Percentiles rank a stretch among this genome's conserved stretches.
These are phyloP conservation scores for Acer saccharum DNA, from an alignment of 345 rosid species.

Conservation along the genomic window DNA sequence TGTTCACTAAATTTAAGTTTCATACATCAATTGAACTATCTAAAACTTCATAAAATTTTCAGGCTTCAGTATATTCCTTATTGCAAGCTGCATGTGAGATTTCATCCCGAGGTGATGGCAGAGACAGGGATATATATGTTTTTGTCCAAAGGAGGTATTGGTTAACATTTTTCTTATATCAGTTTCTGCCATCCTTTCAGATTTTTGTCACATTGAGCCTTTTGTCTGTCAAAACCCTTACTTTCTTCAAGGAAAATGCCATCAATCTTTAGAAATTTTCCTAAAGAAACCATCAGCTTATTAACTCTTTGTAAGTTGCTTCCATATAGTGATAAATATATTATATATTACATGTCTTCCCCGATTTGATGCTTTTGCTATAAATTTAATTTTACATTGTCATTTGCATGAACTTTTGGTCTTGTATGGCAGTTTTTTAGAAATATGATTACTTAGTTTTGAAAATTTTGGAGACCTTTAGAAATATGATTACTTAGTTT, in stretches of 20 bases:
- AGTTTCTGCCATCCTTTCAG: slow-evolving; percentile 2
- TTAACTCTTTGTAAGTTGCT: not conserved
- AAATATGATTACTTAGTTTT: not conserved
- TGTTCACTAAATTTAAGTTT: not conserved
- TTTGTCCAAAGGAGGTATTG: slow-evolving; percentile 84
- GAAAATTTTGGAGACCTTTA: not conserved
- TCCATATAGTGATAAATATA: not conserved
- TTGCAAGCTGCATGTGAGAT: slow-evolving; percentile 91
- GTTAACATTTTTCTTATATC: not conserved
- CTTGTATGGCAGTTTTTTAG: not conserved
- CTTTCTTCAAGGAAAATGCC: not conserved
- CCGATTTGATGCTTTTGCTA: not conserved
- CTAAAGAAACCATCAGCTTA: not conserved
- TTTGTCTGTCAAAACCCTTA: slow-evolving; percentile 6
- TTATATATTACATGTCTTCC: not conserved
- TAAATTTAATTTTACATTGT: not conserved
- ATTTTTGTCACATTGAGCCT: slow-evolving; percentile 16
- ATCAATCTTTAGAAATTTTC: not conserved
- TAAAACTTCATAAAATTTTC: slow-evolving; percentile 38
- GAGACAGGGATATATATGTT: slow-evolving; percentile 71
- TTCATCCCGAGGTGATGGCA: slow-evolving; percentile 70
- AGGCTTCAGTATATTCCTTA: slow-evolving; percentile 85
- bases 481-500: not conserved
- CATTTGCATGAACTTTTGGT: not conserved
- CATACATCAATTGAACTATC: slow-evolving; percentile 24